Percentiles rank a stretch among this genome's conserved stretches.
These are phyloP conservation scores for Jasminum sambac DNA, from an alignment of 257 asterid genomes.

Conservation along the genomic window DNA sequence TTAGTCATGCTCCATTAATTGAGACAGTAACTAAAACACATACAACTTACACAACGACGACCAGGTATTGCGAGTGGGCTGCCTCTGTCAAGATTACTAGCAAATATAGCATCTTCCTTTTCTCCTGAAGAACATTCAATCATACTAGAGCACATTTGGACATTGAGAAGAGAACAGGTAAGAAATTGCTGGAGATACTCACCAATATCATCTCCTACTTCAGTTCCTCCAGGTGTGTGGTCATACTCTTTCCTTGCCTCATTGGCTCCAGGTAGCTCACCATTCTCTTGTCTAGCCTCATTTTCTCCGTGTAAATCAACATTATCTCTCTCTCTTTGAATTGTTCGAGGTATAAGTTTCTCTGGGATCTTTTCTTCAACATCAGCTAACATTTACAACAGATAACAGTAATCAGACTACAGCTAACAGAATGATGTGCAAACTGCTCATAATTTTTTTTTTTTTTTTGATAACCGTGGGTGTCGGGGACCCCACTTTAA, in stretches of 20 bases:
- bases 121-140: slow-evolving; percentile 47
- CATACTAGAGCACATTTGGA: slow-evolving; percentile 17
- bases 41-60: slow-evolving; percentile 99
- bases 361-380: slow-evolving; percentile 48
- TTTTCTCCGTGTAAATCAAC: slow-evolving; percentile 19
- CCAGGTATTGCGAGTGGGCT: slow-evolving; percentile 57
- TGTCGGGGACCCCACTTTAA: no score
- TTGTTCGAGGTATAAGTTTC: slow-evolving; percentile 25
- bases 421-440: background rate
- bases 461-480: no score
- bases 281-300: slow-evolving; percentile 22
- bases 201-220: slow-evolving; percentile 43
- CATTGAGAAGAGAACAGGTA: slow-evolving; percentile 13
- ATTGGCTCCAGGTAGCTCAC: background rate
- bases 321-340: background rate
- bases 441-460: background rate
- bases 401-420: slow-evolving; percentile 28
- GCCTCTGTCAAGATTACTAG: slow-evolving; percentile 36
- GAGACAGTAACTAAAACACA: slow-evolving; percentile 68
- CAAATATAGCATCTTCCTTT: slow-evolving; percentile 33
- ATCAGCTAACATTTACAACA: slow-evolving; percentile 46
- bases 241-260: slow-evolving; percentile 13
- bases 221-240: slow-evolving; percentile 30
- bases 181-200: slow-evolving; percentile 24
- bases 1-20: slow-evolving; percentile 38